Conservation (phyloP, 2,329 filamentous ascomycete species). For the Trichoderma atrobrunneum region DNA sequence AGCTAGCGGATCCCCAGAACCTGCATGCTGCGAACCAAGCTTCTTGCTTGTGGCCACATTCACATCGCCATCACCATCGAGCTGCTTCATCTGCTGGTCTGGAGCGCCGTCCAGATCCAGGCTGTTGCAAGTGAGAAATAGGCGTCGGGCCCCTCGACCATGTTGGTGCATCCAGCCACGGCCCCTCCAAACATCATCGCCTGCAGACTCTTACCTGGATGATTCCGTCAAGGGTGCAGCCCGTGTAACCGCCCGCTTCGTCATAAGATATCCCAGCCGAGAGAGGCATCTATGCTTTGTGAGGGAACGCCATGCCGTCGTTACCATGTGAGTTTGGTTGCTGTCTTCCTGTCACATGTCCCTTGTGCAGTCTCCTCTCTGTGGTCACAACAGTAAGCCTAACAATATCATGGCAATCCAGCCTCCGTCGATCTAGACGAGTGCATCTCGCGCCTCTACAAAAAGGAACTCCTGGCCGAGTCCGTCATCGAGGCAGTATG, state of each 20-base stretch:
- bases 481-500: conserved; percentile 99
- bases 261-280: neutral
- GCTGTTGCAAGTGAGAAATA: conserved; percentile 30
- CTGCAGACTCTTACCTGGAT: conserved; percentile 32
- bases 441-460: conserved; percentile 95
- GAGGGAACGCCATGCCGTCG: conserved; percentile 49
- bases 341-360: neutral
- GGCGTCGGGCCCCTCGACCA: conserved; percentile 34
- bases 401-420: conserved; percentile 34
- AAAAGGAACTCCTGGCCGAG: conserved; percentile 94
- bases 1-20: neutral
- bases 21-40: conserved; percentile 2
- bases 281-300: neutral
- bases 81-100: neutral
- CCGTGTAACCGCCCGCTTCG: conserved; percentile 7
- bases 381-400: neutral
- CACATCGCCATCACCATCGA: conserved; percentile 14
- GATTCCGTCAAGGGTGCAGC: conserved; percentile 14
- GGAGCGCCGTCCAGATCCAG: neutral
- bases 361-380: neutral
- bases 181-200: conserved; percentile 36
- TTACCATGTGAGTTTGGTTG: conserved; percentile 49
- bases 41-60: conserved; percentile 3
- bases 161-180: conserved; percentile 39
- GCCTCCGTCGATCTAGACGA: conserved; percentile 97